Conservation (phyloP, 495 filamentous ascomycete species). For the Podospora tetraspora region DNA sequence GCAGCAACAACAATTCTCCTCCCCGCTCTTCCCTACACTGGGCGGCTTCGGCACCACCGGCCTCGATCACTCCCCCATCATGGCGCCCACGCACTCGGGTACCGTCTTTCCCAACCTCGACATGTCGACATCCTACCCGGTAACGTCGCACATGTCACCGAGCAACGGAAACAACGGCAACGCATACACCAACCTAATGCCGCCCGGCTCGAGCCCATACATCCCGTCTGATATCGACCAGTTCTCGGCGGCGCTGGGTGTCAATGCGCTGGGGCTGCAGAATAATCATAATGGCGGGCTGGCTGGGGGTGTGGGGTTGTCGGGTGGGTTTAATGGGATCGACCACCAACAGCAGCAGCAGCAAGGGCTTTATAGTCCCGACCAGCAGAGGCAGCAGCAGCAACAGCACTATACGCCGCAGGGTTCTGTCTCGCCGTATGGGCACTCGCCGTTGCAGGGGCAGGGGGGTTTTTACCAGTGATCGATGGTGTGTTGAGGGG, state of each 20-base stretch:
- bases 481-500: not conserved
- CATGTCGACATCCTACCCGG: not conserved
- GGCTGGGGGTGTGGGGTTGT: not conserved
- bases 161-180: slow-evolving; percentile 18
- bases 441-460: slow-evolving; percentile 37
- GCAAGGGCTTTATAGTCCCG: slow-evolving; percentile 25
- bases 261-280: slow-evolving; percentile 37
- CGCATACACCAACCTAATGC: not conserved
- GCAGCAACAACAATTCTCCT: slow-evolving; percentile 2
- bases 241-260: slow-evolving; percentile 30
- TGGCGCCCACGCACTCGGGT: not conserved
- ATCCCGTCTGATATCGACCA: slow-evolving; percentile 29
- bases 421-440: slow-evolving; percentile 40
- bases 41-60: not conserved
- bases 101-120: not conserved
- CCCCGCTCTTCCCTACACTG: not conserved
- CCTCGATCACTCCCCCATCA: not conserved
- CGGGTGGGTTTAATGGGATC: not conserved
- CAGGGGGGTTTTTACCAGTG: slow-evolving; percentile 33
- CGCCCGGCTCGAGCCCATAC: slow-evolving; percentile 13
- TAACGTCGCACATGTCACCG: not conserved
- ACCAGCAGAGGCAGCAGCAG: slow-evolving; percentile 28
- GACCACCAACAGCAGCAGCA: not conserved
- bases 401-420: slow-evolving; percentile 31
- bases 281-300: slow-evolving; percentile 15